A percentile compares a stretch with the other conserved stretches of the same genome.
Evolutionary conservation across 768 basidiomycete genomes (phyloP).

Genomic region (Suillus variegatus): DNA sequence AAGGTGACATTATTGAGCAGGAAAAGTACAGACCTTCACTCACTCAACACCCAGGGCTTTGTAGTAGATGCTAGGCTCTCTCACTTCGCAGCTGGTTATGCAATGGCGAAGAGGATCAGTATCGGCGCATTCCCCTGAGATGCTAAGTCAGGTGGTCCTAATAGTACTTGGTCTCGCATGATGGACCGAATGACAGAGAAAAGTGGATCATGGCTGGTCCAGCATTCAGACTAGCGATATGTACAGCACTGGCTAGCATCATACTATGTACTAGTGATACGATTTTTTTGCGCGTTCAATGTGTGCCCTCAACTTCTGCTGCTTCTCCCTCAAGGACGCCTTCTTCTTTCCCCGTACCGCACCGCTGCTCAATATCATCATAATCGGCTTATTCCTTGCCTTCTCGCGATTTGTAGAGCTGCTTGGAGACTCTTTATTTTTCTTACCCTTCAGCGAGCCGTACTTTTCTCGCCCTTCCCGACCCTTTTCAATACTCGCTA

Average conservation of each 20-base stretch:
- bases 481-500: slow-evolving; percentile 90
- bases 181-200: not conserved
- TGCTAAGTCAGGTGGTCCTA: not conserved
- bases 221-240: not conserved
- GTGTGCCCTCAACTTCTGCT: slow-evolving; percentile 74
- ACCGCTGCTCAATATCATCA: slow-evolving; percentile 85
- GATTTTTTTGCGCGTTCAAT: slow-evolving; percentile 68
- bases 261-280: slow-evolving; percentile 19
- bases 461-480: slow-evolving; percentile 95
- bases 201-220: not conserved
- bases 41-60: slow-evolving; percentile 43
- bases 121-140: slow-evolving; percentile 25
- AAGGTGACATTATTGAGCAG: slow-evolving; percentile 42
- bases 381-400: slow-evolving; percentile 90
- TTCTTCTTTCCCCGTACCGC: slow-evolving; percentile 84
- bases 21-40: slow-evolving; percentile 5
- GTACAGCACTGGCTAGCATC: not conserved
- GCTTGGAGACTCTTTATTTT: slow-evolving; percentile 78
- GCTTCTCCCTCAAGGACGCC: slow-evolving; percentile 78
- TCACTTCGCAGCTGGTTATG: slow-evolving; percentile 74
- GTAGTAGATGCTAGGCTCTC: slow-evolving; percentile 76
- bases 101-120: slow-evolving; percentile 47
- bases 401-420: slow-evolving; percentile 93
- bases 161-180: not conserved
- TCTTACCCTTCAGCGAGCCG: slow-evolving; percentile 88